Evolutionary conservation across 257 asterid genomes (phyloP), one percentile per base, ranked within the genome.

Genomic region (Penstemon davidsonii): DNA sequence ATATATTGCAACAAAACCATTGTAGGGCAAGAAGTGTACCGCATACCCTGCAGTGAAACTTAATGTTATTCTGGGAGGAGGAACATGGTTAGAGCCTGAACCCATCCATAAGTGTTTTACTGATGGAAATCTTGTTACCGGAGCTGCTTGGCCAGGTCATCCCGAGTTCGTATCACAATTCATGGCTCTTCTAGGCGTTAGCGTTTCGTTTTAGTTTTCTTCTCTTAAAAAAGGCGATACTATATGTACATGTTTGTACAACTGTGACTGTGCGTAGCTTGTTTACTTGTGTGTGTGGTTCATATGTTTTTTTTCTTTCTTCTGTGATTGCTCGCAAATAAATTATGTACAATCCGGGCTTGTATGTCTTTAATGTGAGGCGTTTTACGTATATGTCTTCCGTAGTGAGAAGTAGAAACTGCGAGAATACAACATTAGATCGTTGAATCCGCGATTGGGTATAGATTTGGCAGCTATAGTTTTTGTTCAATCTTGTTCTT

Each of bases 121-220:
- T 0, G 99, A 93, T 70, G 96, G 96, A 53, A 81, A 91, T 81
- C 86, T 93, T 72, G 99, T 93, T 12, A 93, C 97, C 1, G 96
- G 97, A 59, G 97, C 99, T 15, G 99, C 99, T 36, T 93, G 99
- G 99, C 99, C 99, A 0, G 97, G 92, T 11, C 97, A 93, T 76
- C 97, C 96, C 1, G 93, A 90, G 78, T 93, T 93, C 39, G 60
- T 93, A 54, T 86, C 96, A 25, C 99, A 88, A 76, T 86, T 93
- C 62, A 93, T 93, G 96, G 80, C 74, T 6, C 83, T 93, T 69
- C 90, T 93, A 37, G 95, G 95, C 73, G 73, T 91, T 3, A 51
- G 50, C 0, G 86, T 84, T 33, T 64, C 79, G 0, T 86, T 86
- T 67, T 86, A 68, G 72, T 36, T 4, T 8, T 19, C 59, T 54